Base-by-base conservation (phyloP, 441 rosid genomes). In the Corymbia citriodora region DNA sequence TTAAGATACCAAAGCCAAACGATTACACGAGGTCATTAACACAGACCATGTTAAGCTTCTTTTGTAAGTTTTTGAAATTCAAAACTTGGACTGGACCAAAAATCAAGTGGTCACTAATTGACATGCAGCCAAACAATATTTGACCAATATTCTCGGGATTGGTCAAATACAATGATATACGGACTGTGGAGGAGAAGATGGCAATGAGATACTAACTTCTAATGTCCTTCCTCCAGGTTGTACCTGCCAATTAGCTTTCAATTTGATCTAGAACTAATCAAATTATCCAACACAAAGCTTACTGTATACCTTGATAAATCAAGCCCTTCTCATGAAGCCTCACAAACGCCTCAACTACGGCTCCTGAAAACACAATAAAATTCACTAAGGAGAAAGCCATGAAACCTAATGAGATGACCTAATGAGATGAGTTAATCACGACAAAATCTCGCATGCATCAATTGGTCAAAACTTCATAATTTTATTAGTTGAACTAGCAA, bases 321-420 rank as follows among this genome's bases (percentile, higher is more conserved):
- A 97, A 95, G 45, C 99, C 99, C 93, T 97, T 98, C 90, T 97
- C 97, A 68, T 98, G 99, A 93, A 98, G 99, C 94, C 94, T 95
- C 91, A 96, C 93, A 94, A 98, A 98, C 6, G 99, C 99, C 96
- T 98, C 99, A 74, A 93, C 89, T 83, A 98, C 99, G 86, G 99
- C 98, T 90, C 97, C 99, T 98, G 95, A 90, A 94, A 92, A 92
- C 88, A 87, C 72, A 82, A 74, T 81, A 89, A 81, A 23, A 79
- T 21, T 23, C 70, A 83, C 88, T n/a, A 55, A 87, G n/a, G 68
- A 52, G 57, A 72, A n/a, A 88, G 52, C 45, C 55, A 90, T 55
- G 87, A 27, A 59, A 48, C 70, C 45, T 31, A 23, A 89, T 70
- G 65, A 27, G 88, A 36, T 27, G 49, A n/a, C 70, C 45, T 31